A percentile compares a stretch with the other conserved stretches of the same genome.
Evolutionary conservation across 2,329 filamentous ascomycete species (phyloP).

Genomic region (Neofusicoccum ribis): DNA sequence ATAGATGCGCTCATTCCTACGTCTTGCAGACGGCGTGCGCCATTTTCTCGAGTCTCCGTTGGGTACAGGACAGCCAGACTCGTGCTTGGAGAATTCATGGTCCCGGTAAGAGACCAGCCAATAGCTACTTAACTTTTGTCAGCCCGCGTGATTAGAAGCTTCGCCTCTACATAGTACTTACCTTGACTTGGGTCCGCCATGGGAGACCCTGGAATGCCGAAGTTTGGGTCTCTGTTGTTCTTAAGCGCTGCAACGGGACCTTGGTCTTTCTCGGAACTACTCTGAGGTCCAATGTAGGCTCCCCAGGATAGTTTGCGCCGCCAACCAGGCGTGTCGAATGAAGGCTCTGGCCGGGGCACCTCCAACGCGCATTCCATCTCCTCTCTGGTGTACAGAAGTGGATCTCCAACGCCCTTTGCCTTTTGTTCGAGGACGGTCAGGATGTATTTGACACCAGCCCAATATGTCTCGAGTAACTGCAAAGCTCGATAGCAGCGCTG

Average conservation of each 20-base stretch:
- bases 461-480: constrained; percentile 78
- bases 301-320: constrained; percentile 48
- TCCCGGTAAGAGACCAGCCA: constrained; percentile 85
- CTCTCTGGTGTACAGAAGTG: constrained; percentile 63
- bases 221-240: constrained; percentile 26
- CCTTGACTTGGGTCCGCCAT: constrained; percentile 53
- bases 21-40: neutral
- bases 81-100: constrained; percentile 80
- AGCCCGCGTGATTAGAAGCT: constrained; percentile 27
- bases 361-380: constrained; percentile 74
- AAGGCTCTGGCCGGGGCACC: constrained; percentile 50
- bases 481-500: constrained; percentile 83
- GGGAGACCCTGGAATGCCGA: constrained; percentile 45
- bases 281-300: constrained; percentile 30
- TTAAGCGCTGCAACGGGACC: constrained; percentile 35
- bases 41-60: constrained; percentile 41
- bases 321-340: constrained; percentile 55
- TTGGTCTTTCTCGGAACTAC: constrained; percentile 22
- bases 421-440: constrained; percentile 84
- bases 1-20: constrained; percentile 27
- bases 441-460: constrained; percentile 85
- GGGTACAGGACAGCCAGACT: constrained; percentile 82
- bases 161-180: constrained; percentile 28
- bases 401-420: constrained; percentile 82
- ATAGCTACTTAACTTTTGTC: constrained; percentile 53